Percentiles rank a stretch among this genome's conserved stretches.
Conservation (phyloP, 2,329 filamentous ascomycete genomes). For the Aspergillus fischeri region DNA sequence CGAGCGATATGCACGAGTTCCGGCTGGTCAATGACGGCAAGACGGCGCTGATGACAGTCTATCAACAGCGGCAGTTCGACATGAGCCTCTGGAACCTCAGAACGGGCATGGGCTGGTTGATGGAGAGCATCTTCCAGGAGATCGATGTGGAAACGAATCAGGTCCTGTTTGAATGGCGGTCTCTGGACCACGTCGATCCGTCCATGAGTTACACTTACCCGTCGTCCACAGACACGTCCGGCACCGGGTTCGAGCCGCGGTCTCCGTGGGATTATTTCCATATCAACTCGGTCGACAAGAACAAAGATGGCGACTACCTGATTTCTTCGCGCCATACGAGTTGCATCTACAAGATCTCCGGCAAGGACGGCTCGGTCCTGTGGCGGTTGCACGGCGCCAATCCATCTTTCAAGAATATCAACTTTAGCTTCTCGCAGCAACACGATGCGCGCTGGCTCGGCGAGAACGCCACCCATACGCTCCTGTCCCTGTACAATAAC, state of each 20-base stretch:
- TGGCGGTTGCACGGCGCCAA: constrained; percentile 37
- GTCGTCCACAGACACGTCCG: constrained; percentile 42
- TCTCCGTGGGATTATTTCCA: constrained; percentile 46
- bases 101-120: constrained; percentile 48
- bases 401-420: constrained; percentile 34
- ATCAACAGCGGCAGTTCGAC: constrained; percentile 44
- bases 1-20: constrained; percentile 53
- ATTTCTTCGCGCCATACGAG: constrained; percentile 41
- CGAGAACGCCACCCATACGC: constrained; percentile 36
- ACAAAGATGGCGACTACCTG: constrained; percentile 38
- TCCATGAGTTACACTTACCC: constrained; percentile 46
- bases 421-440: constrained; percentile 42
- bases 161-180: constrained; percentile 49
- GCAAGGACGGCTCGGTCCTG: constrained; percentile 35
- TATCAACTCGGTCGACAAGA: constrained; percentile 43
- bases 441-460: constrained; percentile 39
- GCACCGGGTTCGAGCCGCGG: constrained; percentile 44
- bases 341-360: constrained; percentile 40
- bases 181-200: constrained; percentile 48
- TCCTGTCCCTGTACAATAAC: constrained; percentile 42
- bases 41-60: constrained; percentile 39
- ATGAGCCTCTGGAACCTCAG: constrained; percentile 42
- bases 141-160: constrained; percentile 47
- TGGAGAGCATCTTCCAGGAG: constrained; percentile 52
- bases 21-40: constrained; percentile 44